Evolutionary conservation across 2,329 filamentous ascomycete genomes (phyloP).

Genomic region (Fusarium heterosporum): DNA sequence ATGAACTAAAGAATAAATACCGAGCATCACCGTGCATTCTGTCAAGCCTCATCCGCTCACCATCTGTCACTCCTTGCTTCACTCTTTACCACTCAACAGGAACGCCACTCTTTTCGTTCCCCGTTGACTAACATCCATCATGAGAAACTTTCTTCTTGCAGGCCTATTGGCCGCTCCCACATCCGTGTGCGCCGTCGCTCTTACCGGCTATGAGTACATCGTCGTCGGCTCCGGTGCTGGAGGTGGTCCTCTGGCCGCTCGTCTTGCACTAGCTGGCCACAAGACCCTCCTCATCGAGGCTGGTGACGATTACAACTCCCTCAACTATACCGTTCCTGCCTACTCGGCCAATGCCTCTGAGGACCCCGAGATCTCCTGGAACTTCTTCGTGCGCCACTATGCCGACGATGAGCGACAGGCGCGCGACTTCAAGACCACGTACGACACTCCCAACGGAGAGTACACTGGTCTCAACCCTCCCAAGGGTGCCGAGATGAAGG

Average conservation of each 20-base stretch:
- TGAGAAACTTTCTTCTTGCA: constrained; percentile 31
- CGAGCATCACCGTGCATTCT: not conserved
- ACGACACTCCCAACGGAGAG: constrained; percentile 62
- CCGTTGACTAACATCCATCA: constrained; percentile 5
- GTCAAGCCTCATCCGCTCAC: not conserved
- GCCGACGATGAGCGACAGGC: constrained; percentile 63
- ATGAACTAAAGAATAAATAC: constrained; percentile 3
- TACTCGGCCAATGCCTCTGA: constrained; percentile 66
- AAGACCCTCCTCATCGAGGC: constrained; percentile 71
- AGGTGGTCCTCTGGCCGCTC: constrained; percentile 68
- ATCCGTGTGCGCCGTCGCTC: constrained; percentile 32
- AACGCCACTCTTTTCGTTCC: constrained; percentile 16
- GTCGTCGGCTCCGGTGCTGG: constrained; percentile 72
- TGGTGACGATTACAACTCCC: constrained; percentile 66
- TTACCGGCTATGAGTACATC: constrained; percentile 64
- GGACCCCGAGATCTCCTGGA: constrained; percentile 68
- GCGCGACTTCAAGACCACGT: constrained; percentile 69
- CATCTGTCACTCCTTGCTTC: constrained; percentile 17
- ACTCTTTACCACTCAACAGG: constrained; percentile 7
- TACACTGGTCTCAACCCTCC: constrained; percentile 62
- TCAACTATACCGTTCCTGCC: constrained; percentile 66
- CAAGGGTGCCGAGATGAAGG: constrained; percentile 54
- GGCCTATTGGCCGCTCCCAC: constrained; percentile 28
- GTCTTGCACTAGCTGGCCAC: constrained; percentile 69
- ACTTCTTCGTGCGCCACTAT: constrained; percentile 74